Percentiles rank a stretch among this genome's conserved stretches.
These are phyloP conservation scores for Claviceps africana DNA, from an alignment of 2,329 filamentous ascomycete species.

Conservation along the genomic window DNA sequence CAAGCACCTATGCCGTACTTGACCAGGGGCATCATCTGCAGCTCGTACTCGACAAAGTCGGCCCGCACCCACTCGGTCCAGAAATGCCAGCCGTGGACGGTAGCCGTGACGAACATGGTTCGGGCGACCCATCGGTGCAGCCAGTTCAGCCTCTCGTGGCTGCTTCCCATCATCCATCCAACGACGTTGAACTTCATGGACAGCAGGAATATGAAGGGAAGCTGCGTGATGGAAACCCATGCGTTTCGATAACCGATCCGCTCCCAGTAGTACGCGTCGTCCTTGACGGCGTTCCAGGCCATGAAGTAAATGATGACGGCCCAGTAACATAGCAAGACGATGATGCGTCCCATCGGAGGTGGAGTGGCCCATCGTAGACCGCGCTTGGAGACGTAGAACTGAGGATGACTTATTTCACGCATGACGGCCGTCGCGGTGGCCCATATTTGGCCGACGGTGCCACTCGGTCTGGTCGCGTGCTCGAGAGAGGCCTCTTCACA, in stretches of 20 bases:
- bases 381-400: constrained; percentile 32
- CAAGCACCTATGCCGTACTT: constrained; percentile 55
- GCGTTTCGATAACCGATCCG: constrained; percentile 54
- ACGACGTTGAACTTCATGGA: constrained; percentile 45
- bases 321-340: constrained; percentile 44
- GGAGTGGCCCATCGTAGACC: constrained; percentile 43
- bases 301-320: constrained; percentile 45
- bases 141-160: constrained; percentile 60
- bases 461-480: constrained; percentile 39
- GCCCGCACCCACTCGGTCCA: constrained; percentile 48
- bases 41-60: constrained; percentile 43
- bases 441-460: constrained; percentile 33
- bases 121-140: constrained; percentile 59
- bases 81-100: constrained; percentile 58
- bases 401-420: constrained; percentile 43
- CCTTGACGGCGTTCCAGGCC: constrained; percentile 30
- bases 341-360: constrained; percentile 40
- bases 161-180: constrained; percentile 46
- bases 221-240: constrained; percentile 50
- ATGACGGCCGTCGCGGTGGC: constrained; percentile 43
- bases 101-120: constrained; percentile 53
- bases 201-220: constrained; percentile 50
- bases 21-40: constrained; percentile 48
- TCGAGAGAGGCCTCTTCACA: constrained; percentile 28
- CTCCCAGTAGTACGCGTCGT: constrained; percentile 46